phyloP scores from a whole-genome alignment of 768 basidiomycete species.

The Mycena venus region DNA sequence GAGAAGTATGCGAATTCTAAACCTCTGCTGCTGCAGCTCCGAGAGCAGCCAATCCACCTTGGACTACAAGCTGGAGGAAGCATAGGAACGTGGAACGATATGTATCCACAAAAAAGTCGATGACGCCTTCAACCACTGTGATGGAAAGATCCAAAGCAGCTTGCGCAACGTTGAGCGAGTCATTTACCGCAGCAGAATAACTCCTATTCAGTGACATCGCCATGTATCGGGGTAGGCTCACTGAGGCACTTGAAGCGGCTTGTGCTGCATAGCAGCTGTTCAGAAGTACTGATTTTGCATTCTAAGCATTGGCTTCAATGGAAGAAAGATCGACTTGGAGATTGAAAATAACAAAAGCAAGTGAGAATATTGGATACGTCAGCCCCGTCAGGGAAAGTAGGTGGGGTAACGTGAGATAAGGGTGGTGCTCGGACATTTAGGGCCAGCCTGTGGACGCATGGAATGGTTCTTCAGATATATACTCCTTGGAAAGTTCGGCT shows the following conservation, averaged over 20 bases:
- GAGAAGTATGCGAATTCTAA: neutral
- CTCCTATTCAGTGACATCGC: neutral
- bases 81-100: neutral
- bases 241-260: neutral
- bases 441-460: neutral
- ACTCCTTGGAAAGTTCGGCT: too few relatives aligned
- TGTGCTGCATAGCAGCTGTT: neutral
- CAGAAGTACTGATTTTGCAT: neutral
- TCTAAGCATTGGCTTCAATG: neutral
- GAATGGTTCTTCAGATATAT: neutral
- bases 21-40: neutral
- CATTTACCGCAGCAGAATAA: neutral
- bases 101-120: neutral
- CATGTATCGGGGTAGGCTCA: neutral
- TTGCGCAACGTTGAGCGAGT: neutral
- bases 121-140: neutral
- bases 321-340: neutral
- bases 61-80: neutral
- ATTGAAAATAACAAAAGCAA: neutral
- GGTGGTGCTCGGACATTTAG: neutral
- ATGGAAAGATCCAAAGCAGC: neutral
- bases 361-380: neutral
- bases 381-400: neutral
- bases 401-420: neutral
- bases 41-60: neutral